Evolutionary conservation across 2,329 filamentous ascomycete species (phyloP).

Genomic region (Aspergillus transmontanensis): DNA sequence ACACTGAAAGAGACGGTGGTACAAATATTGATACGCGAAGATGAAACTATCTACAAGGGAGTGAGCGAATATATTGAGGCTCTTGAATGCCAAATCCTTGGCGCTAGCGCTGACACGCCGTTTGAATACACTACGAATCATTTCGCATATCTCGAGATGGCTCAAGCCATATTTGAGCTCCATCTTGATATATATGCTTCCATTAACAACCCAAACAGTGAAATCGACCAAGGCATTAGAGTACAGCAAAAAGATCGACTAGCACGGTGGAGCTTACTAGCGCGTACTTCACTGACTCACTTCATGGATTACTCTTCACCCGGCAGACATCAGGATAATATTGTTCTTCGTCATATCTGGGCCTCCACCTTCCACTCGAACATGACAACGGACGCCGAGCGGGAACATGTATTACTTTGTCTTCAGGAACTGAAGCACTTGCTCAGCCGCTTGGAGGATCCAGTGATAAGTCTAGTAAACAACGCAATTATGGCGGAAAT

Average conservation of each 20-base stretch:
- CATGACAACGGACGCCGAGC: slow-evolving; percentile 56
- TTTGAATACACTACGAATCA: slow-evolving; percentile 36
- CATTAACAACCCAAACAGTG: slow-evolving; percentile 63
- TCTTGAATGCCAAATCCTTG: slow-evolving; percentile 33
- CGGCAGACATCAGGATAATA: slow-evolving; percentile 38
- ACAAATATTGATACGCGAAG: slow-evolving; percentile 55
- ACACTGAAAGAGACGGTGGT: slow-evolving; percentile 58
- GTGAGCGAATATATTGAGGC: slow-evolving; percentile 37
- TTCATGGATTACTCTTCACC: slow-evolving; percentile 37
- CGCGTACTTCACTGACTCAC: slow-evolving; percentile 55
- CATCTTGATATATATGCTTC: slow-evolving; percentile 67
- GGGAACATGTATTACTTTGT: slow-evolving; percentile 63
- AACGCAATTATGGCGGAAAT: slow-evolving; percentile 88
- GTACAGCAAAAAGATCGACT: slow-evolving; percentile 60
- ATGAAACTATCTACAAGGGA: slow-evolving; percentile 54
- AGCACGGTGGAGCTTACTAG: slow-evolving; percentile 61
- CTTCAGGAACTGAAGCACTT: slow-evolving; percentile 64
- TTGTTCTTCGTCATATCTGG: slow-evolving; percentile 67
- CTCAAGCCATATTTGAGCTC: slow-evolving; percentile 66
- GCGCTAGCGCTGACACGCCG: slow-evolving; percentile 13
- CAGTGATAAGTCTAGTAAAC: slow-evolving; percentile 68
- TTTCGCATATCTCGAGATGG: slow-evolving; percentile 51
- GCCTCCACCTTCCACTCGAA: slow-evolving; percentile 64
- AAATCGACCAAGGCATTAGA: slow-evolving; percentile 55
- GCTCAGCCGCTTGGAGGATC: slow-evolving; percentile 52